phyloP scores from a whole-genome alignment of 208 protist genomes.

The Trypanosoma caninum region DNA sequence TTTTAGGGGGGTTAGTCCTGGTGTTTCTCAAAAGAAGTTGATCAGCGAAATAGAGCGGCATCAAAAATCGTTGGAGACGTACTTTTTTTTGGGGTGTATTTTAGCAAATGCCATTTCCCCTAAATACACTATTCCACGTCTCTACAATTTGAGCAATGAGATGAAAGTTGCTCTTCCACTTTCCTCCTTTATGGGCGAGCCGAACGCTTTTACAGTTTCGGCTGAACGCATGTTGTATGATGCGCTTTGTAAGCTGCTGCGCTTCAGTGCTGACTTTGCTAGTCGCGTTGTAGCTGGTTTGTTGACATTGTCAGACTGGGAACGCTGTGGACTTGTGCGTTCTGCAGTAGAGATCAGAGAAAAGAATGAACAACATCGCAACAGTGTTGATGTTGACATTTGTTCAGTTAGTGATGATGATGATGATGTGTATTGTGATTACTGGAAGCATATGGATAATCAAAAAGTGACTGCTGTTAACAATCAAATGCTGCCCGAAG shows the following conservation, averaged over 20 bases:
- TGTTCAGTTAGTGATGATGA: not conserved
- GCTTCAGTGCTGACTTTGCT: conserved; percentile 49
- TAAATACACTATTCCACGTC: conserved; percentile 32
- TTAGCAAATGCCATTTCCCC: conserved; percentile 42
- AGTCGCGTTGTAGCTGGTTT: conserved; percentile 49
- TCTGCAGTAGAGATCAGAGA: not conserved
- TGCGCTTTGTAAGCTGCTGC: conserved; percentile 20
- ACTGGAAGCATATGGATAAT: conserved; percentile 17
- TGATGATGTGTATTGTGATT: conserved; percentile 17
- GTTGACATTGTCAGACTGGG: conserved; percentile 33
- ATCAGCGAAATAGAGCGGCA: conserved; percentile 34
- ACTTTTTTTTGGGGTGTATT: conserved; percentile 40
- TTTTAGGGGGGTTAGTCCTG: conserved; percentile 36
- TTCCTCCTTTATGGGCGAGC: not conserved
- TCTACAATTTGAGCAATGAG: conserved; percentile 12
- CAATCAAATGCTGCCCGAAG: not conserved
- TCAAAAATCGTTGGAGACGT: conserved; percentile 38
- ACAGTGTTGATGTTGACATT: not conserved
- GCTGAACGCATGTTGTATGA: conserved; percentile 14
- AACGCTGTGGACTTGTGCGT: not conserved
- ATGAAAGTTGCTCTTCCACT: not conserved
- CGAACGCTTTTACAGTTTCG: not conserved
- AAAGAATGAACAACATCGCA: not conserved
- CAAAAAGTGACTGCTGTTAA: not conserved
- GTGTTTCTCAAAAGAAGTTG: conserved; percentile 18